Base-by-base conservation (phyloP, 2,329 filamentous ascomycete species). In the Trichoderma sp. region DNA sequence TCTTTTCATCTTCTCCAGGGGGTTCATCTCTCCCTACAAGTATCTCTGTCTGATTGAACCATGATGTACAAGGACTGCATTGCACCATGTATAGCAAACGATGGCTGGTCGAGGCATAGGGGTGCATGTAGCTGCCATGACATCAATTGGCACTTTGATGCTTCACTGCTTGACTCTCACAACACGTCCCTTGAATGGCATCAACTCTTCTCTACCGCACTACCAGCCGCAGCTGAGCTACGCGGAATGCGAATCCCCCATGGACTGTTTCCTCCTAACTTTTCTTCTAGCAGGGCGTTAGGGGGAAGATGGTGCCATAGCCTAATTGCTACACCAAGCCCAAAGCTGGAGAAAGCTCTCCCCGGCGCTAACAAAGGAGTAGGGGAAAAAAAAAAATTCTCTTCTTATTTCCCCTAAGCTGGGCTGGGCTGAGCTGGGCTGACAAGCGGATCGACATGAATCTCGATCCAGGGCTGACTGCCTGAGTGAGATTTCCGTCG, bases 351-450 rank as follows among this genome's bases (percentile, higher is more conserved):
- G 60, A 64, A 37, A 64, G 49, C 60, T 55, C 60, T 64, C 49
- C 32, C 49, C 60, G 24, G n/a, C 60, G 60, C 60, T 64, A 64
- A 39, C 5, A 28, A 13, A 4, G 24, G 4, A 34, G 11, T 34
- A 34, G 32, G 32, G 13, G 4, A 5, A 34, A 34, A 34, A 34
- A 21, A 14, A 49, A 60, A 30, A 26, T n/a, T 28, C 18, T 46
- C 11, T 28, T 51, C n/a, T 30, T 55, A 4, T 8, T 34, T 30
- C 18, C 24, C 46, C 13, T 14, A 32, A 32, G 61, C 61, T 65
- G 61, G 60, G 61, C 61, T 65, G 61, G 60, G 60, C 60, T 64
- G 61, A 58, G 54, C 63, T 66, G 63, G 63, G 63, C 63, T 66
- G 63, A 66, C 63, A 59, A 66, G 63, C 63, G 63, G 63, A 66